Conservation (phyloP, 2,329 filamentous ascomycete species). For the Tolypocladium tropicale region DNA sequence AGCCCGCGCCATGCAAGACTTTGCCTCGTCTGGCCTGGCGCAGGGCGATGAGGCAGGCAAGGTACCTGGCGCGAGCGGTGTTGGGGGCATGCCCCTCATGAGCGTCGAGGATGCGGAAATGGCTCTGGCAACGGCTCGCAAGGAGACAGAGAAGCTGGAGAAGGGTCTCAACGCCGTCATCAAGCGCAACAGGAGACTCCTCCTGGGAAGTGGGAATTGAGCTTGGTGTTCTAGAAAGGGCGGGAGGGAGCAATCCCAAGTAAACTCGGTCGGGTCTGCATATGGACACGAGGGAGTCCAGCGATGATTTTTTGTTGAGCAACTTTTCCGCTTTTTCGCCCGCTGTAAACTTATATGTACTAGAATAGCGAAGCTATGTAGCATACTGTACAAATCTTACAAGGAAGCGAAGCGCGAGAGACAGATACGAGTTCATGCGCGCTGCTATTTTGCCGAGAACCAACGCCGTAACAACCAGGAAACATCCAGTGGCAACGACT, state of each 20-base stretch:
- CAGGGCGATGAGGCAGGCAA: conserved; percentile 19
- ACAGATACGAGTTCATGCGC: neutral
- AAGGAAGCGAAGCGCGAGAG: neutral
- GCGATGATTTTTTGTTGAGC: no score
- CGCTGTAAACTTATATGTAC: neutral
- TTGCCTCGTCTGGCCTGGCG: conserved; percentile 15
- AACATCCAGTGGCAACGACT: no score
- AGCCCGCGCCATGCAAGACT: conserved; percentile 22
- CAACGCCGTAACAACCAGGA: no score
- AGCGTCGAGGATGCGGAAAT: conserved; percentile 53
- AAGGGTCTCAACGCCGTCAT: conserved; percentile 50
- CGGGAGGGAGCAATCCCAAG: neutral
- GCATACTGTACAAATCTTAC: neutral
- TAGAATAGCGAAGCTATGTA: neutral
- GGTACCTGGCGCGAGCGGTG: conserved; percentile 15
- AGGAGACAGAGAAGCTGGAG: conserved; percentile 52
- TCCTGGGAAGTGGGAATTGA: conserved; percentile 27
- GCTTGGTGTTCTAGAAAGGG: neutral
- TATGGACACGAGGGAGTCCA: neutral
- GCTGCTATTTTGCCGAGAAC: no score
- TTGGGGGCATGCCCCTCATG: conserved; percentile 42
- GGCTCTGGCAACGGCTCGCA: conserved; percentile 38
- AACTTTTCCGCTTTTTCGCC: neutral
- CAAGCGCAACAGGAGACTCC: conserved; percentile 46
- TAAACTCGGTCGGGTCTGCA: neutral